Percentiles rank a stretch among this genome's conserved stretches.
Evolutionary conservation across 768 basidiomycete species (phyloP).

Genomic region (Mycena chlorophos): DNA sequence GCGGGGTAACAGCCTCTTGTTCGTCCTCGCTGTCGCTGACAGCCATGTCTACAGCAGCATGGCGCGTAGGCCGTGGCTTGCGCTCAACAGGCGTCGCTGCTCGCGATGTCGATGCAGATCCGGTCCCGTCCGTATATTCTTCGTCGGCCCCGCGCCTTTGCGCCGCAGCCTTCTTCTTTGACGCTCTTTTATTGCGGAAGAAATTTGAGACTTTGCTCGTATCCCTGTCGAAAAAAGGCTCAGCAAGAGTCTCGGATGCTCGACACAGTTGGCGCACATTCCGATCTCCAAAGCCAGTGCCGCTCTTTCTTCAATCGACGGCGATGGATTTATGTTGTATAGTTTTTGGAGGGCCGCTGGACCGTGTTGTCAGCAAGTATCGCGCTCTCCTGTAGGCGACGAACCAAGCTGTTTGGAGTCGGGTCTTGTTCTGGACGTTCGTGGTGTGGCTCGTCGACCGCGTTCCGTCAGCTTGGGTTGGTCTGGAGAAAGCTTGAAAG

Average conservation of each 20-base stretch:
- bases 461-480: neutral
- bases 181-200: conserved; percentile 84
- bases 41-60: neutral
- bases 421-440: too few species aligned
- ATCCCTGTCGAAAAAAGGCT: too few species aligned
- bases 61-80: neutral
- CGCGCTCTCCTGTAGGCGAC: too few species aligned
- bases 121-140: conserved; percentile 26
- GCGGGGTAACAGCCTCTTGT: conserved; percentile 21
- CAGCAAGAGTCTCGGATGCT: neutral
- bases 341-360: conserved; percentile 73
- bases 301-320: conserved; percentile 78
- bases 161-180: conserved; percentile 54
- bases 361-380: too few species aligned
- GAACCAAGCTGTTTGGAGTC: too few species aligned
- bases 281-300: conserved; percentile 74
- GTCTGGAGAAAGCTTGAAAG: neutral
- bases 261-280: conserved; percentile 37
- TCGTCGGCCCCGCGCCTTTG: conserved; percentile 47
- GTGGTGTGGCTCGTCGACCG: neutral
- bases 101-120: conserved; percentile 17
- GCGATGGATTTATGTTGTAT: conserved; percentile 65
- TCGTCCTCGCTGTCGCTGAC: conserved; percentile 20
- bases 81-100: conserved; percentile 13
- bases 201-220: conserved; percentile 84